Evolutionary conservation across 805 yeast genomes (phyloP), one percentile per base, ranked within the genome.

Genomic region (Zygotorulaspora sp.): DNA sequence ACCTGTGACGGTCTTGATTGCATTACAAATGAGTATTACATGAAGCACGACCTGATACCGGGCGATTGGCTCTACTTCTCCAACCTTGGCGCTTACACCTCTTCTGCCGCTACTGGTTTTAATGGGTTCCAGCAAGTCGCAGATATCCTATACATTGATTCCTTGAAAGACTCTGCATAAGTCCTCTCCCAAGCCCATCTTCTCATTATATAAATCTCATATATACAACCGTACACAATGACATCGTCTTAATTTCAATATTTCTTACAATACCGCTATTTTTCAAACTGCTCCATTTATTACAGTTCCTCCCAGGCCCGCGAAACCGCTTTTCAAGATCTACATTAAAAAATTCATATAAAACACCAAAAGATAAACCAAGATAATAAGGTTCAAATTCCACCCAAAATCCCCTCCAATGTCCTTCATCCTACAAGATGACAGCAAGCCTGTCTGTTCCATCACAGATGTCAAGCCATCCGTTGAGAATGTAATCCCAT

Each of bases 1-100:
- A 90, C 97, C 13, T 90, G 98, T 66, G 98, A 90, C 64, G 97
- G 97, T 3, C 70, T 90, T 46, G 98, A 90, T 62, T 83, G 95
- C 61, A 77, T 90, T 41, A 61, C 83, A 13, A 60, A 68, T 32
- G 68, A 66, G 24, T 67, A 77, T 43, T 51, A 49, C 23, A 68
- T 90, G 53, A 69, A 79, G 13, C 69, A 73, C 38, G 77, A 78
- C 26, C 78, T 87, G 30, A 67, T 70, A 14, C 81, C 83, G 29
- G 97, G 97, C 6, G 97, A 90, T 61, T 90, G 97, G 97, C 58
- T 90, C 40, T 86, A 79, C 62, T 89, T 90, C 65, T 70, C 80
- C 21, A 70, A 79, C 49, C 62, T 84, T 41, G 98, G 98, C 12
- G 97, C 98, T 13, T 90, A 90, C 65, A 89, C 97, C 6, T 70